phyloP scores from a whole-genome alignment of 2,329 filamentous ascomycete species.

The Bimuria novae-zelandiae region DNA sequence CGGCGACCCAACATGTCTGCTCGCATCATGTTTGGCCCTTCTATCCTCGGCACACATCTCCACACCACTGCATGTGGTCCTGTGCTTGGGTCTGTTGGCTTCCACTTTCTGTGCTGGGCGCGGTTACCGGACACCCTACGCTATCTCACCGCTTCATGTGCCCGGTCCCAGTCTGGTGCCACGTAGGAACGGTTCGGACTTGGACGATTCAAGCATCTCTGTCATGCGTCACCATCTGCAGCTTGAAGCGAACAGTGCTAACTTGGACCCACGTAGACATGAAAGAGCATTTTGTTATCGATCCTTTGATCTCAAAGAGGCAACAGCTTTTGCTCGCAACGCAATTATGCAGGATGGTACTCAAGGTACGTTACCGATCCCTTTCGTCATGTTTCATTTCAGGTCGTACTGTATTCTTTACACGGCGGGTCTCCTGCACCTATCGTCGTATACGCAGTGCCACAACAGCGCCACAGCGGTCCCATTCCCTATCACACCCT shows the following conservation, averaged over 20 bases:
- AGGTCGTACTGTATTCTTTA: conserved; percentile 15
- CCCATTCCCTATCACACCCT: conserved; percentile 7
- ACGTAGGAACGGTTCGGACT: not conserved
- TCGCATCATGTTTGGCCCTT: not conserved
- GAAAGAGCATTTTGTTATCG: conserved; percentile 97
- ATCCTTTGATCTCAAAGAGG: conserved; percentile 96
- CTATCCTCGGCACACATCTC: not conserved
- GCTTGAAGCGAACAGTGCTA: conserved; percentile 20
- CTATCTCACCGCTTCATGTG: conserved; percentile 20
- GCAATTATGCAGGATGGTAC: conserved; percentile 88
- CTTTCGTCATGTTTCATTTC: conserved; percentile 25
- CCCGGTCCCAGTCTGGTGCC: conserved; percentile 16
- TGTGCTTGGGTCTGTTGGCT: conserved; percentile 20
- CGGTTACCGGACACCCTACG: conserved; percentile 36
- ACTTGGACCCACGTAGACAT: conserved; percentile 65
- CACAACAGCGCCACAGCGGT: conserved; percentile 4
- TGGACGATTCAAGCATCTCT: not conserved
- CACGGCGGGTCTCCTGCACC: not conserved
- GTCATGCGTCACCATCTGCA: not conserved
- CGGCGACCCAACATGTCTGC: not conserved
- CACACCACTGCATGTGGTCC: conserved; percentile 17
- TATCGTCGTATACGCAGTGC: not conserved
- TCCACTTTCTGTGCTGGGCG: conserved; percentile 16
- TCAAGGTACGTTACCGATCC: conserved; percentile 56
- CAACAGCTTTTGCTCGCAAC: conserved; percentile 96